phyloP scores from a whole-genome alignment of 139 green algal species.

The Chlorella sp. region DNA sequence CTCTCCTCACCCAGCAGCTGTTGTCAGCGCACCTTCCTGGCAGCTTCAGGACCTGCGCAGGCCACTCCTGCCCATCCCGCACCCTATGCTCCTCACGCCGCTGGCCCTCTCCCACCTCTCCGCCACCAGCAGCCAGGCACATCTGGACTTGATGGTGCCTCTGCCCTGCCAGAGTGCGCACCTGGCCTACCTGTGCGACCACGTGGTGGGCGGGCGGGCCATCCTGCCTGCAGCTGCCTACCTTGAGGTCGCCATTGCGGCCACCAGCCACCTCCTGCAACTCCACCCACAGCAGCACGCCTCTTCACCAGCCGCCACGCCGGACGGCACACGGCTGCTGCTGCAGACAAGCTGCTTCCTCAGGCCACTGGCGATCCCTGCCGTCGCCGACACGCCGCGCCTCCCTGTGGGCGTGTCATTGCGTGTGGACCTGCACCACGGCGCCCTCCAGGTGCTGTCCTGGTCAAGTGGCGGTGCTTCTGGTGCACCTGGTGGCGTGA shows the following conservation, averaged over 20 bases:
- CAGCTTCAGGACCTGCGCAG: constrained; percentile 20
- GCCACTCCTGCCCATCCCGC: constrained; percentile 34
- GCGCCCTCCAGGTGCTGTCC: neutral
- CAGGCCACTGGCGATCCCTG: neutral
- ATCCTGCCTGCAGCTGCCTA: constrained; percentile 64
- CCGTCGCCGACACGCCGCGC: neutral
- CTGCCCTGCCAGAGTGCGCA: neutral
- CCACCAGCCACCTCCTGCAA: constrained; percentile 12
- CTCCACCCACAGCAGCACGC: neutral
- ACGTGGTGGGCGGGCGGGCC: constrained; percentile 26
- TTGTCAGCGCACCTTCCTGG: no score
- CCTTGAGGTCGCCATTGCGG: constrained; percentile 45
- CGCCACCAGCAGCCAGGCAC: neutral
- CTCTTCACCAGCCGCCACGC: neutral
- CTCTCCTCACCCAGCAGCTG: no score
- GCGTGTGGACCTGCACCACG: neutral
- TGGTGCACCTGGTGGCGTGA: no score
- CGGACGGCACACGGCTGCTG: neutral
- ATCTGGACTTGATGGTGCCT: constrained; percentile 10
- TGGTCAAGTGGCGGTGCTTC: no score
- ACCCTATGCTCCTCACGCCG: constrained; percentile 55
- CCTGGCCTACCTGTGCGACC: constrained; percentile 37
- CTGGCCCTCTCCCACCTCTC: no score
- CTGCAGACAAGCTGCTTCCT: neutral
- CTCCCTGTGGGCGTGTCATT: neutral